A percentile compares a stretch with the other conserved stretches of the same genome.
phyloP scores from a whole-genome alignment of 2,329 filamentous ascomycete genomes.

The Diplodia mutila region DNA sequence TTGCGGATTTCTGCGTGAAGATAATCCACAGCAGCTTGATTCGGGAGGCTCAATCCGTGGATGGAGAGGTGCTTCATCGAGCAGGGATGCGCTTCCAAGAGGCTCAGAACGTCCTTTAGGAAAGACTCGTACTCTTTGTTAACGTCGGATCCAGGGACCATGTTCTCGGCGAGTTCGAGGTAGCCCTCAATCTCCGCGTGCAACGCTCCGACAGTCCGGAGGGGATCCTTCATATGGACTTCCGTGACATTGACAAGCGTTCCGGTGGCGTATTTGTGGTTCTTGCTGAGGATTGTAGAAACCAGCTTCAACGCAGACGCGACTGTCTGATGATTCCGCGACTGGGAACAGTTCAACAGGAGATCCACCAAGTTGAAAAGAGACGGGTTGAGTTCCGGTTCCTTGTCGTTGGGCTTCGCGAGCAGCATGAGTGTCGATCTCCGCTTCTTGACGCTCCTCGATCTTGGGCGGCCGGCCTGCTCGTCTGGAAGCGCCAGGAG shows the following conservation, averaged over 20 bases:
- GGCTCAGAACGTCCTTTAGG: conserved; percentile 69
- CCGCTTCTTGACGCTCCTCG: conserved; percentile 71
- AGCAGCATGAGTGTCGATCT: conserved; percentile 88
- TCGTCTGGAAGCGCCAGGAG: conserved; percentile 77
- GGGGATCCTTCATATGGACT: conserved; percentile 57
- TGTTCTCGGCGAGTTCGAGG: conserved; percentile 66
- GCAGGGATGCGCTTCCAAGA: conserved; percentile 74
- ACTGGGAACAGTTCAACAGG: conserved; percentile 81
- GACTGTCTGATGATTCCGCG: conserved; percentile 84
- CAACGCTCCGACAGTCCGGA: conserved; percentile 73
- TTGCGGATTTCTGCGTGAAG: conserved; percentile 56
- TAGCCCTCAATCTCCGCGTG: conserved; percentile 75
- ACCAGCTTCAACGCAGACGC: conserved; percentile 86
- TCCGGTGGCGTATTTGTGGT: conserved; percentile 82
- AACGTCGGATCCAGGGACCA: conserved; percentile 71
- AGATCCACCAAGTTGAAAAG: conserved; percentile 94
- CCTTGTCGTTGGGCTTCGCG: conserved; percentile 74
- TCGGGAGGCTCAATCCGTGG: conserved; percentile 61
- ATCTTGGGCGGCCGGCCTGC: conserved; percentile 31
- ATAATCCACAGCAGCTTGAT: conserved; percentile 43
- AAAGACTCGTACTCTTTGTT: conserved; percentile 74
- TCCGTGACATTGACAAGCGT: conserved; percentile 72
- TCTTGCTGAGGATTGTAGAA: conserved; percentile 81
- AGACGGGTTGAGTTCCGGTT: conserved; percentile 77
- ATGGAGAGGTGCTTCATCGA: conserved; percentile 70